Evolutionary conservation across 768 basidiomycete species (phyloP).

Genomic region (Tephrocybe sp.): DNA sequence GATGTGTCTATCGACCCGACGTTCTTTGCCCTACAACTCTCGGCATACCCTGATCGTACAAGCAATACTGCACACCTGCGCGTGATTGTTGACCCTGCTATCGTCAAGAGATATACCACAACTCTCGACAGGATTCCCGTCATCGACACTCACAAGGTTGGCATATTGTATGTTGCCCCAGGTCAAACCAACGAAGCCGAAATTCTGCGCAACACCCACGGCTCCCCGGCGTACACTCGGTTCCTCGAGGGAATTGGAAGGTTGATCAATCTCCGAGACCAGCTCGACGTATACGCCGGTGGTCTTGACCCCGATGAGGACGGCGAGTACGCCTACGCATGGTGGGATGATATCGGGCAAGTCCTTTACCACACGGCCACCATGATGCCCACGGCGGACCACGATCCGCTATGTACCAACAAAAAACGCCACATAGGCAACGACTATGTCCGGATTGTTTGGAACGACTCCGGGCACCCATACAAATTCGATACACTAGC

Average conservation of each 20-base stretch:
- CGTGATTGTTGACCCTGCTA: slow-evolving; percentile 51
- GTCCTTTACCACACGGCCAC: slow-evolving; percentile 95
- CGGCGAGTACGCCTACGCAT: slow-evolving; percentile 96
- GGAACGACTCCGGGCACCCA: slow-evolving; percentile 92
- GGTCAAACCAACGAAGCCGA: slow-evolving; percentile 84
- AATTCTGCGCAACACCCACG: slow-evolving; percentile 87
- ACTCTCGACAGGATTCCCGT: slow-evolving; percentile 85
- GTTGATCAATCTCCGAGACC: slow-evolving; percentile 85
- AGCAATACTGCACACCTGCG: slow-evolving; percentile 39
- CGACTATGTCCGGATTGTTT: slow-evolving; percentile 93
- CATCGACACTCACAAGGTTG: slow-evolving; percentile 96
- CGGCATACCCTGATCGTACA: slow-evolving; percentile 54
- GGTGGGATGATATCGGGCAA: slow-evolving; percentile 98
- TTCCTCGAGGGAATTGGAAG: slow-evolving; percentile 90
- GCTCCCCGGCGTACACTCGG: slow-evolving; percentile 92
- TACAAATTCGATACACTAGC: slow-evolving; percentile 91
- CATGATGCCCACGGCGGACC: slow-evolving; percentile 83
- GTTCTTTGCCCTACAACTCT: slow-evolving; percentile 84
- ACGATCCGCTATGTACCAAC: slow-evolving; percentile 71
- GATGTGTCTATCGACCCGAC: slow-evolving; percentile 83
- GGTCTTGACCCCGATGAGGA: slow-evolving; percentile 90
- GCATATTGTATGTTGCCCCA: slow-evolving; percentile 93
- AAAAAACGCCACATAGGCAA: slow-evolving; percentile 98
- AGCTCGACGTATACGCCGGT: slow-evolving; percentile 90
- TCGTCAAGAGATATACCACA: slow-evolving; percentile 58